Base-by-base conservation (phyloP, 768 basidiomycete genomes). In the Chiua virens region DNA sequence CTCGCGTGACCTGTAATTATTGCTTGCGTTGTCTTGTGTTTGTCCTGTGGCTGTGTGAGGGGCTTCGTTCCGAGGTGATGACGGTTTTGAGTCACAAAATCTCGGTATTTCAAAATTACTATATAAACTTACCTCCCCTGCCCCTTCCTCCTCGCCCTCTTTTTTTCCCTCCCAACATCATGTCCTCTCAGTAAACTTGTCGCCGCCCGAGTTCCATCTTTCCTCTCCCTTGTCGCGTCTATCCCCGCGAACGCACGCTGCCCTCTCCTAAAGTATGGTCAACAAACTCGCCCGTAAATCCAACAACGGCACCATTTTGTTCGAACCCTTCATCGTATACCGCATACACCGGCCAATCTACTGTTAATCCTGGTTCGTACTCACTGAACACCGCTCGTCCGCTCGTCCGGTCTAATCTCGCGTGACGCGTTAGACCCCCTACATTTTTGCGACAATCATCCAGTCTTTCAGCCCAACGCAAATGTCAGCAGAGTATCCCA, bases 241-340 rank as follows among this genome's bases (percentile, higher is more conserved):
- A 35, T 17, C 53, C 38, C 30, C 57, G 58, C 54, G 60, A 60
- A 58, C 56, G 52, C 56, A 55, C 67, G 64, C 65, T 52, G 57
- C 54, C 43, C 57, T 53, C 65, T 58, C 58, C 65, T 58, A 61
- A 70, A 80, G 70, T 78, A 92, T 91, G 89, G 86, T 89, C 79
- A 84, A 89, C 76, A 88, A 83, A 83, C 83, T 84, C 69, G 76
- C 83, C 67, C 87, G 85, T 61, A 85, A 77, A 72, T 85, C 86
- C 67, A 87, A 84, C 79, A 85, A 89, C 86, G 87, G 89, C 77
- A 85, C 87, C 72, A 80, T 89, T 54, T 81, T 89, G 66, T 91
- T 91, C 71, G 88, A 89, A 76, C 89, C 89, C 55, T 83, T 87
- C 76, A 85, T 89, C 72, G 88, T 89, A 71, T 82, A 89, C 73